A percentile compares a stretch with the other conserved stretches of the same genome.
Conservation (phyloP, 108 stramenopile species). For the Mayamaea pseudoterrestris region DNA sequence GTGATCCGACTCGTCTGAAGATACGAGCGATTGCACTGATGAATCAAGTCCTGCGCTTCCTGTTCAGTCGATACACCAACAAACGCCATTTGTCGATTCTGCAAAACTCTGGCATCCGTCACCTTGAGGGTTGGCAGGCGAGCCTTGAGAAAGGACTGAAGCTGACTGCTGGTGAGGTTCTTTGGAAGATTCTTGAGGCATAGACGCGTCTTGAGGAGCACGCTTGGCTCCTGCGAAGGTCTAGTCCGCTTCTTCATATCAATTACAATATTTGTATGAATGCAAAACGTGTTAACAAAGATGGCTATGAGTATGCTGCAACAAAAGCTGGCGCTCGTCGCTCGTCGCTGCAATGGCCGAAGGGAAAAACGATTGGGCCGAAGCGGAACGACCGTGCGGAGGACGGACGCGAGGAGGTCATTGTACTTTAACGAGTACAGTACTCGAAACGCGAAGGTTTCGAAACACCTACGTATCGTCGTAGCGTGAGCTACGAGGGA, state of each 20-base stretch:
- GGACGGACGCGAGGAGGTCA: too few species aligned
- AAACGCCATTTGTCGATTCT: conserved; percentile 74
- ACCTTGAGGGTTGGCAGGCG: conserved; percentile 1
- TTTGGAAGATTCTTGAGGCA: conserved; percentile 81
- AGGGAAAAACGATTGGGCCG: neutral
- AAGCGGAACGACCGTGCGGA: neutral
- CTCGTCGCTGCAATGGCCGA: neutral
- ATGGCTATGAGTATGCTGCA: neutral
- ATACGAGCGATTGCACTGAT: conserved; percentile 45
- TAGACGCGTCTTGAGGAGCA: conserved; percentile 37
- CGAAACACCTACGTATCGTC: too few species aligned
- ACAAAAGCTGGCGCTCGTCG: neutral
- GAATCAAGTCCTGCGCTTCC: conserved; percentile 41
- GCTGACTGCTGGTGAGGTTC: conserved; percentile 42
- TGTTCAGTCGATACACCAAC: conserved; percentile 54
- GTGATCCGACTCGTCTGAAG: conserved; percentile 37
- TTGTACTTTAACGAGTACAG: too few species aligned
- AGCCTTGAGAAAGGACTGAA: conserved; percentile 24
- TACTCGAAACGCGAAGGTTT: too few species aligned
- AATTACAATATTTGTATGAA: neutral
- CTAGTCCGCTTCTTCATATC: neutral
- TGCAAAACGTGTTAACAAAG: neutral
- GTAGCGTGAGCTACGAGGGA: too few species aligned
- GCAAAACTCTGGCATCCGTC: conserved; percentile 25
- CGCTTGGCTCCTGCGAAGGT: neutral